Evolutionary conservation across 2,329 filamentous ascomycete genomes (phyloP).

Genomic region (Xylariaceae sp.): DNA sequence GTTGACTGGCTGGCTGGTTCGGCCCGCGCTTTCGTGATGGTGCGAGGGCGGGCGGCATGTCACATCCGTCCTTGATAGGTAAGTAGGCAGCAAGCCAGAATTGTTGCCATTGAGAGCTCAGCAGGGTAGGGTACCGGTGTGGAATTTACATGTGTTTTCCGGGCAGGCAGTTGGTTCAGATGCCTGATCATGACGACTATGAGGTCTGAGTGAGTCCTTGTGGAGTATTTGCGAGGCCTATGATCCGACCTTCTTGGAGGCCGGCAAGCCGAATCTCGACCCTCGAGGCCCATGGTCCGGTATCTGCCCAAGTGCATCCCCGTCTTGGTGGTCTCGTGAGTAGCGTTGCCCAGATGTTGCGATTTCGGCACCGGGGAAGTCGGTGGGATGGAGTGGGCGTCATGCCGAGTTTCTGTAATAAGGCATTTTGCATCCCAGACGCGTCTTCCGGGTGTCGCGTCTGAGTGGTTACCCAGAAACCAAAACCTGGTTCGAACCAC

Average conservation of each 20-base stretch:
- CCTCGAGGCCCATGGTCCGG: not conserved
- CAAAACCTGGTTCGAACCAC: not conserved
- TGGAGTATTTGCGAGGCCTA: not conserved
- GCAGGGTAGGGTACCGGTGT: not conserved
- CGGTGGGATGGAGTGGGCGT: not conserved
- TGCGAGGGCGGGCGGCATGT: not conserved
- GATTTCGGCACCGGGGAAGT: too few species aligned
- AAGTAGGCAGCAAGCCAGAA: not conserved
- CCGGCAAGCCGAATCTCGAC: not conserved
- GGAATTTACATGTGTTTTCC: not conserved
- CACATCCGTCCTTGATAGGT: not conserved
- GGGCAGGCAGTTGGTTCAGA: slow-evolving; percentile 1
- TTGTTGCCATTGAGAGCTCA: not conserved
- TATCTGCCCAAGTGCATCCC: too few species aligned
- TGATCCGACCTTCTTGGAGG: not conserved
- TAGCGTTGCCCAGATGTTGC: too few species aligned
- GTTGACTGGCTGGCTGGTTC: not conserved
- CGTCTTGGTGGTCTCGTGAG: too few species aligned
- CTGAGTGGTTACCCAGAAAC: not conserved
- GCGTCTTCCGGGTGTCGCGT: not conserved
- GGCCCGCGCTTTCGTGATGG: not conserved
- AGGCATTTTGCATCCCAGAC: not conserved
- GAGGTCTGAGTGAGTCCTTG: too few species aligned
- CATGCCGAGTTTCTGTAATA: not conserved
- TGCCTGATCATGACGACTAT: not conserved